Evolutionary conservation across 2,329 filamentous ascomycete genomes (phyloP).

Genomic region (Claviceps spartinae): DNA sequence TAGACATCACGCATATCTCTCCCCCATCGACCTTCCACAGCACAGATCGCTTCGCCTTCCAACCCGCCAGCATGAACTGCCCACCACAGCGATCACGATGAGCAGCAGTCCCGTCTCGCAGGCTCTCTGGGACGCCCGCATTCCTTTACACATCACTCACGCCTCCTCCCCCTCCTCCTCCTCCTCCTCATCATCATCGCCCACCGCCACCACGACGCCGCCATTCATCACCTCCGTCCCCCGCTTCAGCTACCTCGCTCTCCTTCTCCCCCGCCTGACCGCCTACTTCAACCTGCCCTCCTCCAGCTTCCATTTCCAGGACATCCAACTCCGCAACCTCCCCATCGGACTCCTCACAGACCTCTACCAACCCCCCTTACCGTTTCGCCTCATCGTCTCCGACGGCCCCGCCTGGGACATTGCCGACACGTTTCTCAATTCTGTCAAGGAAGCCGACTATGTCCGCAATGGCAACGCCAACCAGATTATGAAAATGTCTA

Average conservation of each 20-base stretch:
- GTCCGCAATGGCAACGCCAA: slow-evolving; percentile 78
- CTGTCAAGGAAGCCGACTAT: slow-evolving; percentile 66
- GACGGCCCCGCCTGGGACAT: slow-evolving; percentile 47
- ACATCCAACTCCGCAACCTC: slow-evolving; percentile 38
- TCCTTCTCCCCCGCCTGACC: slow-evolving; percentile 40
- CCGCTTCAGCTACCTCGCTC: slow-evolving; percentile 45
- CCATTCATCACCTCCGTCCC: slow-evolving; percentile 42
- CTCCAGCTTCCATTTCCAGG: slow-evolving; percentile 46
- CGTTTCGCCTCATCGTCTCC: slow-evolving; percentile 41
- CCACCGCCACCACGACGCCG: slow-evolving; percentile 16
- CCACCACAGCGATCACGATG: not conserved
- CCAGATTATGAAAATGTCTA: slow-evolving; percentile 78
- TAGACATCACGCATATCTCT: not conserved
- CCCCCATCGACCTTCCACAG: not conserved
- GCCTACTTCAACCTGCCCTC: slow-evolving; percentile 39
- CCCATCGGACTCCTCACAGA: slow-evolving; percentile 41
- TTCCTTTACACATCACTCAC: slow-evolving; percentile 43
- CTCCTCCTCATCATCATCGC: not conserved
- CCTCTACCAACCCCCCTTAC: slow-evolving; percentile 39
- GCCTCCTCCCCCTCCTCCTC: slow-evolving; percentile 25
- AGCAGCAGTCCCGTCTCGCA: slow-evolving; percentile 22
- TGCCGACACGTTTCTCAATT: slow-evolving; percentile 49
- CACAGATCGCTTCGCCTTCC: no score
- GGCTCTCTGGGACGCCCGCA: slow-evolving; percentile 39
- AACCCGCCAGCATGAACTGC: slow-evolving; percentile 2